phyloP scores from a whole-genome alignment of 148 eudicot species.

The Beta vulgaris region DNA sequence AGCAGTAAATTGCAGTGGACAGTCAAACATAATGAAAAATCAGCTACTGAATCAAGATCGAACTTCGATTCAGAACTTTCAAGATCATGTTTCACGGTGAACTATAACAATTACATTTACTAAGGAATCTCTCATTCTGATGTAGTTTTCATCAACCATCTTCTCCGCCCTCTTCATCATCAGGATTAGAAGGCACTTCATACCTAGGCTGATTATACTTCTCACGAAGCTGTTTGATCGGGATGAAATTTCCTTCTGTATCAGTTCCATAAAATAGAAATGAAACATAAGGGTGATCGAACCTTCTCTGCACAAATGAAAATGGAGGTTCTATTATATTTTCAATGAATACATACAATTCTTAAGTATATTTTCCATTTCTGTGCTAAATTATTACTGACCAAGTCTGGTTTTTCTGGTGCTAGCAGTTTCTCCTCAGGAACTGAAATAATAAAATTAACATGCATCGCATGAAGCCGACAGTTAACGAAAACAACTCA shows the following conservation, averaged over 20 bases:
- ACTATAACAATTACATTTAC: neutral
- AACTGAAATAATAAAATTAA: slow-evolving; percentile 50
- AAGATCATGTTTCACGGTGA: neutral
- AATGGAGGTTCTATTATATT: neutral
- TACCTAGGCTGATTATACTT: slow-evolving; percentile 81
- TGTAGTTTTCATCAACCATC: slow-evolving; percentile 26
- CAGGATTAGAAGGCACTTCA: slow-evolving; percentile 66
- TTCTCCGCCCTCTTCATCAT: slow-evolving; percentile 44
- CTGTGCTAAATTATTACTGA: slow-evolving; percentile 27
- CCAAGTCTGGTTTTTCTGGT: slow-evolving; percentile 73
- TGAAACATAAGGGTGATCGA: slow-evolving; percentile 89
- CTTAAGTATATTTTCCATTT: neutral
- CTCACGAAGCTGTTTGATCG: slow-evolving; percentile 82
- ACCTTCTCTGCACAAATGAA: slow-evolving; percentile 52
- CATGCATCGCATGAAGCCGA: neutral
- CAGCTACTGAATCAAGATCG: neutral
- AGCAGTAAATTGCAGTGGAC: too few relatives aligned
- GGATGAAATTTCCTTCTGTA: slow-evolving; percentile 85
- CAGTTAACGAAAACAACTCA: neutral
- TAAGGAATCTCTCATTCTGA: neutral
- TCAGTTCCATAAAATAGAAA: slow-evolving; percentile 84
- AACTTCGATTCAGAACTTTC: neutral
- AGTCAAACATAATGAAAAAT: too few relatives aligned
- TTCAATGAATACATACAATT: neutral
- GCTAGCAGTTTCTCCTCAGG: slow-evolving; percentile 79